Percentiles rank a stretch among this genome's conserved stretches.
Conservation (phyloP, 352 stramenopile species). For the Phytophthora pseudosyringae region DNA sequence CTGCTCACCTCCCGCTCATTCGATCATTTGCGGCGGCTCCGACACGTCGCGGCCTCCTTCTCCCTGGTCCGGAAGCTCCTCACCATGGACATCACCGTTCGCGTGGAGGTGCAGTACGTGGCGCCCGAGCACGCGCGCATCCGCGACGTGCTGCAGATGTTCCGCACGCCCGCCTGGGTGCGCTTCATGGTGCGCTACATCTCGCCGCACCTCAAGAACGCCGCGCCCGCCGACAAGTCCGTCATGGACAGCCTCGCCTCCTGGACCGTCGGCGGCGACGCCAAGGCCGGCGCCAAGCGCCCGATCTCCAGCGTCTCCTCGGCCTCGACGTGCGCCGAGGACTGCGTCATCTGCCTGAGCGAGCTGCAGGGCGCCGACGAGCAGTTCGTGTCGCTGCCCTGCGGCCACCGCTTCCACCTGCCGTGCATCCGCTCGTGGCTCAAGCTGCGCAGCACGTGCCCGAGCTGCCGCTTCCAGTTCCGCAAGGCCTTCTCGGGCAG, state of each 20-base stretch:
- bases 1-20: conserved; percentile 44
- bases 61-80: not conserved
- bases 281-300: conserved; percentile 27
- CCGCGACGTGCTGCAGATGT: conserved; percentile 82
- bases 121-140: conserved; percentile 65
- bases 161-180: conserved; percentile 83
- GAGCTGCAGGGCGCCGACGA: conserved; percentile 68
- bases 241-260: conserved; percentile 59
- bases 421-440: conserved; percentile 95
- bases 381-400: conserved; percentile 85
- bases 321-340: conserved; percentile 22
- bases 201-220: conserved; percentile 85
- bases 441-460: conserved; percentile 92
- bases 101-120: conserved; percentile 84
- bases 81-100: conserved; percentile 80
- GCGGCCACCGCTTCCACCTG: conserved; percentile 93
- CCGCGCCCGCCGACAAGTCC: conserved; percentile 73
- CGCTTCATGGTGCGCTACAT: conserved; percentile 89
- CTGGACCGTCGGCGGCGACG: conserved; percentile 28
- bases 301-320: conserved; percentile 39
- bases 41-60: conserved; percentile 20
- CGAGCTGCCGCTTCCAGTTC: conserved; percentile 94
- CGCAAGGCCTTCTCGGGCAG: conserved; percentile 79
- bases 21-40: conserved; percentile 41
- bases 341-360: conserved; percentile 93